Evolutionary conservation across 306 rosid species (phyloP).

Genomic region (Macrotyloma uniflorum): DNA sequence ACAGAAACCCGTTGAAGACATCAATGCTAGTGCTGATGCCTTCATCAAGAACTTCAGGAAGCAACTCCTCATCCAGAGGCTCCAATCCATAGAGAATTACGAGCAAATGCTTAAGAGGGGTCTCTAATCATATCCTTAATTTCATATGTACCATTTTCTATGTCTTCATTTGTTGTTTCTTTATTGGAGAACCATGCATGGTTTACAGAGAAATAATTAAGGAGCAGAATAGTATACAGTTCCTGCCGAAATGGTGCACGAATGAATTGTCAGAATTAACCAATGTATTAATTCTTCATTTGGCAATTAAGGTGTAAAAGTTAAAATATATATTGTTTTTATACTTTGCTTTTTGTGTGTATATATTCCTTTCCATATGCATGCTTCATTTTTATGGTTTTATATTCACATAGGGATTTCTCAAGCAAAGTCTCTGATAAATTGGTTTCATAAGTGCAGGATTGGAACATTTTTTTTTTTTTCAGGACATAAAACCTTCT

Average conservation of each 20-base stretch:
- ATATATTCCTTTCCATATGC: not conserved
- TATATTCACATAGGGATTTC: not conserved
- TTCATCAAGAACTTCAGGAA: constrained; percentile 88
- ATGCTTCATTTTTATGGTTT: not conserved
- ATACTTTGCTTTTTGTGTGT: not conserved
- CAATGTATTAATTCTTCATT: constrained; percentile 21
- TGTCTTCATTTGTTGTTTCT: constrained; percentile 28
- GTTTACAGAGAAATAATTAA: constrained; percentile 19
- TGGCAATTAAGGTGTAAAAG: not conserved
- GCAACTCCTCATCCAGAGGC: constrained; percentile 80
- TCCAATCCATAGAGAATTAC: constrained; percentile 80
- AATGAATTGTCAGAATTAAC: not conserved
- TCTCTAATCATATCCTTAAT: constrained; percentile 13
- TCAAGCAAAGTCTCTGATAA: not conserved
- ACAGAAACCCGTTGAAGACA: constrained; percentile 59
- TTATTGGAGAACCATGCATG: constrained; percentile 1
- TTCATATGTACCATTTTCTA: not conserved
- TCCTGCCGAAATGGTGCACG: constrained; percentile 13
- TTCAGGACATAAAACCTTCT: too few species aligned
- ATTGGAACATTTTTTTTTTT: too few species aligned
- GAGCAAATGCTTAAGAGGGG: constrained; percentile 80
- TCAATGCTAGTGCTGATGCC: constrained; percentile 83
- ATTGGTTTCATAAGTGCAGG: too few species aligned
- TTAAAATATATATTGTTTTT: not conserved
- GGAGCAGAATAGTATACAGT: not conserved